These are phyloP conservation scores for Trypanosoma vivax DNA, from an alignment of 208 protist genomes.

Conservation along the genomic window DNA sequence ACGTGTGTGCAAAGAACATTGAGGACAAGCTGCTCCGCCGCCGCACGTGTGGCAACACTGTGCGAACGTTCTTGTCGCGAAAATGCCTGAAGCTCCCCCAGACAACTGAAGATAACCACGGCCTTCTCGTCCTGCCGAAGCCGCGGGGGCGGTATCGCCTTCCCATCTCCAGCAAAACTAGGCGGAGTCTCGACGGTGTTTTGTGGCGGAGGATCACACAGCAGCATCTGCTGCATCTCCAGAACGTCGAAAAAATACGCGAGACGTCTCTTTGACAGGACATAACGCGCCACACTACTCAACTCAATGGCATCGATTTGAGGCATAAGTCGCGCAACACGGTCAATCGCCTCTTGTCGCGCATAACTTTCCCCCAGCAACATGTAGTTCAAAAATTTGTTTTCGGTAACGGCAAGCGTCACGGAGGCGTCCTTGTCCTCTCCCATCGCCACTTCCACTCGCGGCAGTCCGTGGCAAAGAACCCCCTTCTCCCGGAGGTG, in stretches of 20 bases:
- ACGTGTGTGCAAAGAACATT: conserved; percentile 71
- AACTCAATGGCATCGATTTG: conserved; percentile 24
- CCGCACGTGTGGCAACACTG: conserved; percentile 37
- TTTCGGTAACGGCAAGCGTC: conserved; percentile 12
- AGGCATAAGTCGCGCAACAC: conserved; percentile 57
- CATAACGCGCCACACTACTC: conserved; percentile 34
- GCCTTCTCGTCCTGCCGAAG: conserved; percentile 41
- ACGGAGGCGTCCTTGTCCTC: neutral
- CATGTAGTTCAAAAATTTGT: conserved; percentile 40
- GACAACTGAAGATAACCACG: conserved; percentile 40
- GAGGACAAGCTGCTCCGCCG: conserved; percentile 61
- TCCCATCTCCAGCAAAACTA: neutral
- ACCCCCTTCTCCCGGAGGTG: conserved; percentile 42
- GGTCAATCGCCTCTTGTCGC: conserved; percentile 50
- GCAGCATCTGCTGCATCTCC: conserved; percentile 17
- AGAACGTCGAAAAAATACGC: conserved; percentile 55
- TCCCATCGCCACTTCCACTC: neutral
- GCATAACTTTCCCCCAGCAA: conserved; percentile 43
- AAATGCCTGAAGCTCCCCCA: conserved; percentile 67
- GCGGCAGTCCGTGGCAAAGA: conserved; percentile 37
- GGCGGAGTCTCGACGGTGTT: neutral
- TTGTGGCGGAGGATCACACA: neutral
- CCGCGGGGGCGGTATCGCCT: neutral
- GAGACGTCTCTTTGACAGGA: conserved; percentile 44
- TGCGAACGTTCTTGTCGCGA: conserved; percentile 40